These are phyloP conservation scores for Phytophthora cactorum DNA, from an alignment of 352 stramenopile species.

Conservation along the genomic window DNA sequence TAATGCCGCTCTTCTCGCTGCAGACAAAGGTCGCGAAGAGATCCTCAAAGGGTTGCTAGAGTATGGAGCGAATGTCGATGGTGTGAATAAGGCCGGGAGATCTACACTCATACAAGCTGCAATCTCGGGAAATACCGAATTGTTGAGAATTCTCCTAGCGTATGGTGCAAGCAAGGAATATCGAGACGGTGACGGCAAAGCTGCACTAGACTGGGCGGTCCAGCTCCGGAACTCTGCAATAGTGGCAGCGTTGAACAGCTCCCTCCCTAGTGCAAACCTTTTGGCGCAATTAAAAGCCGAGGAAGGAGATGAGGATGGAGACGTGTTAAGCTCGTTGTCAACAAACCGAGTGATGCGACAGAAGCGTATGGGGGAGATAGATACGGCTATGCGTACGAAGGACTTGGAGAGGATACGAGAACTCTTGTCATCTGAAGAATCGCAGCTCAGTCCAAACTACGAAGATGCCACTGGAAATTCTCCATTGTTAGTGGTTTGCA, in stretches of 20 bases:
- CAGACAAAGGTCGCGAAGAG: constrained; percentile 52
- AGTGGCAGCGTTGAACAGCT: constrained; percentile 38
- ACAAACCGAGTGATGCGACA: constrained; percentile 18
- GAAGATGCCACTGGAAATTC: constrained; percentile 50
- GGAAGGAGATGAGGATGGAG: constrained; percentile 42
- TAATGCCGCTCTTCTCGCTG: constrained; percentile 49
- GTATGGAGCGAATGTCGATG: constrained; percentile 44
- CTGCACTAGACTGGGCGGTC: constrained; percentile 47
- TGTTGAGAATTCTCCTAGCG: constrained; percentile 48
- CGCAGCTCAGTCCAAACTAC: constrained; percentile 54
- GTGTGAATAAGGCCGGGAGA: constrained; percentile 28
- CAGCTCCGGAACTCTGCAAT: constrained; percentile 38
- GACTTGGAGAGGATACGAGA: constrained; percentile 43
- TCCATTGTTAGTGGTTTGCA: constrained; percentile 47
- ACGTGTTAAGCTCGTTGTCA: constrained; percentile 20
- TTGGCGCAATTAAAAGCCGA: constrained; percentile 47
- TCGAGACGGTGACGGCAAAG: constrained; percentile 30
- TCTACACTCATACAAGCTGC: constrained; percentile 61
- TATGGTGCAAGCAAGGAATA: constrained; percentile 40
- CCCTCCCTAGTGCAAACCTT: constrained; percentile 25
- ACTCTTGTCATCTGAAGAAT: constrained; percentile 39
- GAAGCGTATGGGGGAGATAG: constrained; percentile 36
- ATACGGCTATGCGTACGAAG: constrained; percentile 40
- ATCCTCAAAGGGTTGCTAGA: constrained; percentile 51
- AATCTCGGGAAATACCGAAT: constrained; percentile 45